Base-by-base conservation (phyloP, 2,329 filamentous ascomycete genomes). In the Penicillium sp. region DNA sequence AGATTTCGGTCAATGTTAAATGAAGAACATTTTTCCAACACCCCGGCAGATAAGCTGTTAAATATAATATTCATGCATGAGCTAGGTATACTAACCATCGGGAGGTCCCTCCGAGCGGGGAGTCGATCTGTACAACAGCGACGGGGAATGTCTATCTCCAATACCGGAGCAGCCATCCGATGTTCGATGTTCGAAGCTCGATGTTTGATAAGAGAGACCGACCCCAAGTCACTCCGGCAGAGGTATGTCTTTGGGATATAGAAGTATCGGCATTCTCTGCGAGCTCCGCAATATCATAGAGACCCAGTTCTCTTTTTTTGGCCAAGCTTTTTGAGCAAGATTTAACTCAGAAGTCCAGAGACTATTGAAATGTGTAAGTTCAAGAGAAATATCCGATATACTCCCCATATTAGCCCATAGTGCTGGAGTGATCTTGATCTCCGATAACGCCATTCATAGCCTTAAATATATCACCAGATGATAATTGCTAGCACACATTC, bases 151-250 rank as follows among this genome's bases (percentile, higher is more conserved):
- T 54, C 50, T 50, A 38, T 21, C 38, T 47, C n/a, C 27, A 55
- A 49, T 48, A 42, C 63, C 62, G 62, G 62, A 41, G 58, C 13
- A 35, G 40, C 19, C 52, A n/a, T 51, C 62, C 62, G 62, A 64
- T 8, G 6, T 40, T 48, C 37, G 17, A 29, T 31, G 29, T 12
- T 31, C 9, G 1, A 4, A 10, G 27, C 3, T 10, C 61, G 59
- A 64, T 6, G 12, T 35, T 45, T 29, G 25, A 46, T 46, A 29
- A 45, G 12, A 57, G 53, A 35, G 19, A 43, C 38, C n/a, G n/a
- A n/a, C n/a, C n/a, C 29, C 45, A 48, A 4, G 19, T 38, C 41
- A 37, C 50, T 40, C 33, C 15, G 46, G n/a, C 33, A 13, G 13
- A 37, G 25, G 31, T 13, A 42, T 42, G 17, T 42, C 40, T 13